Evolutionary conservation across 441 rosid species (phyloP).

Genomic region (Gossypium trilobum): DNA sequence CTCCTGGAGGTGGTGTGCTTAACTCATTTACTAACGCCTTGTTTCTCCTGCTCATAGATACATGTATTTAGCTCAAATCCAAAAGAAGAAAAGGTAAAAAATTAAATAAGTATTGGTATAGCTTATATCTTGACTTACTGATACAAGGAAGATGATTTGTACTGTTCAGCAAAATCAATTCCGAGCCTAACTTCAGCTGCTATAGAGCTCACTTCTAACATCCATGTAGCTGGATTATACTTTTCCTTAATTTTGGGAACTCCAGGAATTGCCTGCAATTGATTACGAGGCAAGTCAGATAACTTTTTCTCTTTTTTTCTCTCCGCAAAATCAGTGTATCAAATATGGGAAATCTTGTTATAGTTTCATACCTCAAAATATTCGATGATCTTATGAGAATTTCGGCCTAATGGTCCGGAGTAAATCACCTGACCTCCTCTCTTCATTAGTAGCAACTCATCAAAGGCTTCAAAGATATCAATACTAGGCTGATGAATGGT

Average conservation of each 20-base stretch:
- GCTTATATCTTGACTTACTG: constrained; percentile 35
- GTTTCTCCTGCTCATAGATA: constrained; percentile 42
- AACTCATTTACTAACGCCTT: constrained; percentile 59
- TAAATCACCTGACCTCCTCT: constrained; percentile 76
- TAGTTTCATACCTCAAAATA: constrained; percentile 47
- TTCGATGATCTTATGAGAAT: constrained; percentile 58
- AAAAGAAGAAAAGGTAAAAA: background rate
- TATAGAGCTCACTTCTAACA: constrained; percentile 65
- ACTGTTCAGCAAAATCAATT: constrained; percentile 52
- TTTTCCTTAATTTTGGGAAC: constrained; percentile 47
- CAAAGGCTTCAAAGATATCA: constrained; percentile 68
- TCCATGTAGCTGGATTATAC: constrained; percentile 77
- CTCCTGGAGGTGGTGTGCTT: constrained; percentile 57
- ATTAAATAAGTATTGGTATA: background rate
- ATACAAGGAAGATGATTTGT: constrained; percentile 42
- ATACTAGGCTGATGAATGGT: constrained; percentile 76
- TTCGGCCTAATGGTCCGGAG: constrained; percentile 51
- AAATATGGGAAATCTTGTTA: background rate
- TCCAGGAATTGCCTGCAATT: constrained; percentile 47
- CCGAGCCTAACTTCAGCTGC: constrained; percentile 54
- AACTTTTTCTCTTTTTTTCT: background rate
- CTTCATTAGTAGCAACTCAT: constrained; percentile 57
- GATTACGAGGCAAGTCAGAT: background rate
- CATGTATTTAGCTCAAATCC: background rate
- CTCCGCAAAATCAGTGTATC: background rate